These are phyloP conservation scores for Aspergillus steynii DNA, from an alignment of 495 filamentous ascomycete species.

Conservation along the genomic window DNA sequence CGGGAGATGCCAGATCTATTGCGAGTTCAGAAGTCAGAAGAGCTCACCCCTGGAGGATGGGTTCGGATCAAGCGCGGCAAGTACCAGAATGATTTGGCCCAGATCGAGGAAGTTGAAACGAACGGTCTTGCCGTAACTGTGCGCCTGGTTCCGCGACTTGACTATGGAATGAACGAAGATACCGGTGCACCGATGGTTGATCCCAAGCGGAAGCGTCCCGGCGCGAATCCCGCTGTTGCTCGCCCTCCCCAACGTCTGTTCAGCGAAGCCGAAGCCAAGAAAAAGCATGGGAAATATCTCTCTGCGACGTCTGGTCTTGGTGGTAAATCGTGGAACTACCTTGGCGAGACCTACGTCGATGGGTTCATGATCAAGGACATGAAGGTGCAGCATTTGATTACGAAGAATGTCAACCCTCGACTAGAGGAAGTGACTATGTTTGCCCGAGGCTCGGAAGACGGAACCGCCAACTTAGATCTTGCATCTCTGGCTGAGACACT, in stretches of 20 bases:
- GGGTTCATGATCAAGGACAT: slow-evolving; percentile 94
- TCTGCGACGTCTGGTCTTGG: slow-evolving; percentile 54
- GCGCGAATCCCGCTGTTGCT: slow-evolving; percentile 44
- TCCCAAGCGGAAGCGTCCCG: slow-evolving; percentile 76
- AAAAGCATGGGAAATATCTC: slow-evolving; percentile 75
- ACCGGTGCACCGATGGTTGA: slow-evolving; percentile 51
- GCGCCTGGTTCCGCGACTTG: slow-evolving; percentile 82
- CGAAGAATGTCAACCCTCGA: slow-evolving; percentile 87
- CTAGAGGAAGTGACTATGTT: slow-evolving; percentile 95
- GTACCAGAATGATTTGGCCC: slow-evolving; percentile 87
- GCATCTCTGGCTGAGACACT: slow-evolving; percentile 83
- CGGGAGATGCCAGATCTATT: slow-evolving; percentile 97
- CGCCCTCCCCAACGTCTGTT: slow-evolving; percentile 91
- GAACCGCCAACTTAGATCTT: slow-evolving; percentile 89
- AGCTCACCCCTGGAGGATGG: slow-evolving; percentile 85
- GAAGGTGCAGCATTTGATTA: slow-evolving; percentile 78
- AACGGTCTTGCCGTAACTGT: slow-evolving; percentile 89
- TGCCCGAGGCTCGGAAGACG: slow-evolving; percentile 83
- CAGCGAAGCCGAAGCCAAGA: slow-evolving; percentile 89
- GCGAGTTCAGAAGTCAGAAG: slow-evolving; percentile 80
- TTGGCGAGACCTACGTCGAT: slow-evolving; percentile 84
- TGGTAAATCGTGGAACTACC: slow-evolving; percentile 77
- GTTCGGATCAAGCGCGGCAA: slow-evolving; percentile 84
- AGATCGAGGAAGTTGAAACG: slow-evolving; percentile 89
- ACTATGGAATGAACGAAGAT: slow-evolving; percentile 89